Evolutionary conservation across 176 grass and related monocot genomes (phyloP).

Genomic region (Neostapfia colusana): DNA sequence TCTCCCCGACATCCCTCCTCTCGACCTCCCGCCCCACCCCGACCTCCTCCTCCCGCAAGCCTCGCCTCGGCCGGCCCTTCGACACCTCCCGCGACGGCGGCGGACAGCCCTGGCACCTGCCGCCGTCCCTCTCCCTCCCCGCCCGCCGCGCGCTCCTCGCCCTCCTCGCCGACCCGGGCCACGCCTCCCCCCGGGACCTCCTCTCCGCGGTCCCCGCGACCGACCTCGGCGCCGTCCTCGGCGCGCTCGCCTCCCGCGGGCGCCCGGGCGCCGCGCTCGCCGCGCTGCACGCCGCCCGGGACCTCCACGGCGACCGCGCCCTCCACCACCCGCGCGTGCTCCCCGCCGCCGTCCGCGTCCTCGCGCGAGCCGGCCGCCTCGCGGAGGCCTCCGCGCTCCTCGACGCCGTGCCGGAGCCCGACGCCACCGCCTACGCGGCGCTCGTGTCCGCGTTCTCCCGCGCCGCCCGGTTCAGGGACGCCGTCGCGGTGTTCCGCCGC

Average conservation of each 20-base stretch:
- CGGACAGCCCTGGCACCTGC: conserved; percentile 37
- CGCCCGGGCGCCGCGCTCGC: conserved; percentile 42
- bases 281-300: conserved; percentile 59
- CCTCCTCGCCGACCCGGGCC: conserved; percentile 36
- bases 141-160: conserved; percentile 55
- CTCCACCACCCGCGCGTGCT: conserved; percentile 55
- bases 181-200: conserved; percentile 39
- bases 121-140: conserved; percentile 45
- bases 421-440: conserved; percentile 60
- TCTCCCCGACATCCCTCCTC: conserved; percentile 51
- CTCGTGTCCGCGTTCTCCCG: conserved; percentile 67
- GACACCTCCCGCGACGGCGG: neutral
- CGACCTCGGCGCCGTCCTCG: conserved; percentile 49
- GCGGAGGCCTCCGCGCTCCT: conserved; percentile 60
- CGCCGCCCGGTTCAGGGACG: conserved; percentile 60
- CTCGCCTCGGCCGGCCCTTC: conserved; percentile 34
- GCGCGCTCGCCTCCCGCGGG: conserved; percentile 51
- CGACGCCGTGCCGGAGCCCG: conserved; percentile 35
- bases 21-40: conserved; percentile 40
- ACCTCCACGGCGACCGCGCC: conserved; percentile 41
- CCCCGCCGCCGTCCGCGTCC: conserved; percentile 56
- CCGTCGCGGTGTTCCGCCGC: conserved; percentile 55
- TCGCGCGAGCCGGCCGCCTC: conserved; percentile 50
- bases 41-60: conserved; percentile 34
- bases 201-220: conserved; percentile 43